Evolutionary conservation across 2,329 filamentous ascomycete genomes (phyloP).

Genomic region (Pseudocercospora vitis): DNA sequence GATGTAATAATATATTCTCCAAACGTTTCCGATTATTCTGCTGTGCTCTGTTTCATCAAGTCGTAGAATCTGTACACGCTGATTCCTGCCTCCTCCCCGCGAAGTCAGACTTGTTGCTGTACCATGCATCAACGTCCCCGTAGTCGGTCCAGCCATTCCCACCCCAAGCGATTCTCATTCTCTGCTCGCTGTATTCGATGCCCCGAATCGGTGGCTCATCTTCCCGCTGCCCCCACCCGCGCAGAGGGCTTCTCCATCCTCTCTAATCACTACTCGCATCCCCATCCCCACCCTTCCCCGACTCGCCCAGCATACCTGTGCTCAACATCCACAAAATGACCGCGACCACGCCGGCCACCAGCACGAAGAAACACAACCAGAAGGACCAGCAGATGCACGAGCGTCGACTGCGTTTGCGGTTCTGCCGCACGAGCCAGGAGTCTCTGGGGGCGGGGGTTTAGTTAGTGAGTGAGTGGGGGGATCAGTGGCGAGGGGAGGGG

Average conservation of each 20-base stretch:
- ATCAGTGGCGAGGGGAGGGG: slow-evolving; percentile 10
- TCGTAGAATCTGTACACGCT: not conserved
- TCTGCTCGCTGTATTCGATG: no score
- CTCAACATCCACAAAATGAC: slow-evolving; percentile 47
- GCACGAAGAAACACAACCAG: slow-evolving; percentile 47
- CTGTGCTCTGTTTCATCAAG: not conserved
- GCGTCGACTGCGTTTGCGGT: slow-evolving; percentile 49
- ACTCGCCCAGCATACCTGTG: slow-evolving; percentile 16
- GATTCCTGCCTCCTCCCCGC: no score
- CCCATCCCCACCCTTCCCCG: slow-evolving; percentile 9
- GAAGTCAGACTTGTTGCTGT: no score
- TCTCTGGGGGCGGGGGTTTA: slow-evolving; percentile 45
- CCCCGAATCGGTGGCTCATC: no score
- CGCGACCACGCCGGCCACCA: slow-evolving; percentile 49
- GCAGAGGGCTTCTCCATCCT: not conserved
- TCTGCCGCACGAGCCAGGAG: slow-evolving; percentile 55
- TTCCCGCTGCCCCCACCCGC: slow-evolving; percentile 8
- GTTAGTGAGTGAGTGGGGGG: slow-evolving; percentile 5
- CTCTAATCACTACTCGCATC: not conserved
- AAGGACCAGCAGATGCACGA: slow-evolving; percentile 52
- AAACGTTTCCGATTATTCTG: no score
- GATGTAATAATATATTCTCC: no score
- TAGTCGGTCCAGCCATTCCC: no score
- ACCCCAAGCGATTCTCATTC: no score
- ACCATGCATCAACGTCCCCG: no score